Evolutionary conservation across 2,329 filamentous ascomycete species (phyloP), one percentile per base, ranked within the genome.

Genomic region (Pyricularia pennisetigena): DNA sequence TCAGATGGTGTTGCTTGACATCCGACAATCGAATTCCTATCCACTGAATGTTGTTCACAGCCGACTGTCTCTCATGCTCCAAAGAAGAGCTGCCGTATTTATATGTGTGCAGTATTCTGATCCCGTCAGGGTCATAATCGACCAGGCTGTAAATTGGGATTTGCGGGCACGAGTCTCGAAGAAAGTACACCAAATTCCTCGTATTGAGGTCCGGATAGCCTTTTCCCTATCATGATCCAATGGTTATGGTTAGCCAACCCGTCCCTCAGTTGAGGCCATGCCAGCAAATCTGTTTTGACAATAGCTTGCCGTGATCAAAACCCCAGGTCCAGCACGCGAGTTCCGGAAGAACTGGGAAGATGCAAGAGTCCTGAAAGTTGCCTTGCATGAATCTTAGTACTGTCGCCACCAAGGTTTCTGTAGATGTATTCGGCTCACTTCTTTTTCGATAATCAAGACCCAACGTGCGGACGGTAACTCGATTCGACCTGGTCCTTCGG

Each of bases 171-270:
- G 75, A 76, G 0, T 72, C 75, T 54, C 84, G 82, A 0, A 93
- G 68, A 14, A 81, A 75, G 61, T 82, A 81, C 1, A 94, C 78
- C 67, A 94, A 88, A 20, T 82, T 82, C 8, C 90, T 82, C 0
- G 91, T 93, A 0, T 85, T 83, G 65, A 94, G 79, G 72, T 95
- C 92, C 0, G 92, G 91, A 73, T 93, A 95, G 1, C 92, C 92
- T 81, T 94, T 95, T 0, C 88, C 92, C 89, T 93, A 67, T 4
- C 30, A 29, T 16, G 23, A 35, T 14, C 16, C 8, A 61, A 26
- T 14, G 65, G 14, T n/a, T 12, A 24, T 41, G 4, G 20, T 49
- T 26, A 30, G 24, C 29, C 64, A 30, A 2, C 3, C 16, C 14
- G 41, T 12, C 68, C 32, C 61, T 69, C 65, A 28, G 2, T 69